Evolutionary conservation across 768 basidiomycete genomes (phyloP), one percentile per base, ranked within the genome.

Genomic region (Tylopilus intermedius): DNA sequence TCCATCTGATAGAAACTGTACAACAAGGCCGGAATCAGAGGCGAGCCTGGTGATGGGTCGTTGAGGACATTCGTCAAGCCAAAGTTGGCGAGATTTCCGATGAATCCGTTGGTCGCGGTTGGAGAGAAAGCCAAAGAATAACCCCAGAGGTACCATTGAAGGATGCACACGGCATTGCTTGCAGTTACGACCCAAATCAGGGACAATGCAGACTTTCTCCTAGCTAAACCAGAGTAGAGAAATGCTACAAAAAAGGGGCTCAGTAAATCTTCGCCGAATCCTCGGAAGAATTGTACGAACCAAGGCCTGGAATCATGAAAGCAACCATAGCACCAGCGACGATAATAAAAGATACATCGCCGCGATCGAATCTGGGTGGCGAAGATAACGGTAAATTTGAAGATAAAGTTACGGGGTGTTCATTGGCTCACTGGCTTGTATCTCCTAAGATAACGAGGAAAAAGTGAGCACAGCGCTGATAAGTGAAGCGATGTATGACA

Each of bases 1-100:
- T 88, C 87, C 84, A 88, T 86, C 65, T 90, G 88, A 74, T 88
- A 93, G 70, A 92, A 86, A 60, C 81, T 82, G 74, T 89, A 94
- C 29, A 94, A 75, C 45, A 94, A 74, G 50, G 84, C 84, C 8
- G 93, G 93, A 51, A 94, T 81, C 39, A 90, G 77, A 38, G 85
- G 83, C 0, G 88, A 88, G 13, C 88, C 92, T 11, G 87, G 85
- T 9, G 88, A 88, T 0, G 88, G 85, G 13, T 80, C 72, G 27
- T 71, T 84, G 52, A 87, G 76, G 27, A 93, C 91, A 52, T 82
- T 74, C 49, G 79, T 76, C 40, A 94, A 73, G 21, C 87, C 90
- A 60, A 94, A 88, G 70, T 90, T 82, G 35, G 74, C 74, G 22
- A 96, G 80, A 68, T 94, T 83, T 41, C 88, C 88, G 54, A 90